These are phyloP conservation scores for Blastomyces gilchristii DNA, from an alignment of 2,329 filamentous ascomycete genomes.

Conservation along the genomic window DNA sequence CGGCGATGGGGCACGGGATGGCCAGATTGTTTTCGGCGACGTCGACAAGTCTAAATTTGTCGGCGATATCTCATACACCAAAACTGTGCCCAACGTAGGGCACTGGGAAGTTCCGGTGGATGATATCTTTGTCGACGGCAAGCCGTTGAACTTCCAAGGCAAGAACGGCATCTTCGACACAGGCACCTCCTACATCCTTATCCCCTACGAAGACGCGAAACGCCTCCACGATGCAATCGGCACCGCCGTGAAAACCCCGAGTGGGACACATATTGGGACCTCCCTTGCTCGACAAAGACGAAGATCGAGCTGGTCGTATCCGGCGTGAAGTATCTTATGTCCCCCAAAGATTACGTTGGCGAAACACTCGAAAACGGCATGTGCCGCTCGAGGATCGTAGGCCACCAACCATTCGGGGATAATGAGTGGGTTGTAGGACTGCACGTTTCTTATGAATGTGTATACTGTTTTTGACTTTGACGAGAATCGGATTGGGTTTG, in stretches of 20 bases:
- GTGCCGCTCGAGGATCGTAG: constrained; percentile 63
- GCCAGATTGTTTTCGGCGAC: constrained; percentile 67
- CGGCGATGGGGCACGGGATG: constrained; percentile 55
- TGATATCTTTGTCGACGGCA: constrained; percentile 53
- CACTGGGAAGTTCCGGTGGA: constrained; percentile 67
- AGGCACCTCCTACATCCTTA: constrained; percentile 69
- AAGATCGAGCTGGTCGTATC: constrained; percentile 58
- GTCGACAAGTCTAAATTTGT: constrained; percentile 56
- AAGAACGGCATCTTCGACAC: constrained; percentile 69
- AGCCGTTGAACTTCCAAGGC: constrained; percentile 42
- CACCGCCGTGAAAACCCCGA: constrained; percentile 39
- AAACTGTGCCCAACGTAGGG: constrained; percentile 39
- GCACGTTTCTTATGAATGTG: constrained; percentile 81
- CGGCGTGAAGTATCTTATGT: constrained; percentile 55
- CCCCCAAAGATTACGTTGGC: constrained; percentile 60
- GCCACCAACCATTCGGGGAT: constrained; percentile 53
- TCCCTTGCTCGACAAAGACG: constrained; percentile 60
- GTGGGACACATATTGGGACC: constrained; percentile 52
- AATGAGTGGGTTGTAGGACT: constrained; percentile 70
- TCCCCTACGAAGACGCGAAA: constrained; percentile 56
- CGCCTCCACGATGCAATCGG: constrained; percentile 59
- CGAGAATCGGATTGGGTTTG: constrained; percentile 28
- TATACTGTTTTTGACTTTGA: constrained; percentile 78
- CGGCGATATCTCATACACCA: constrained; percentile 58
- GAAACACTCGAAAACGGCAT: constrained; percentile 18